A percentile compares a stretch with the other conserved stretches of the same genome.
phyloP scores from a whole-genome alignment of 495 filamentous ascomycete species.

The Cercophora scortea region DNA sequence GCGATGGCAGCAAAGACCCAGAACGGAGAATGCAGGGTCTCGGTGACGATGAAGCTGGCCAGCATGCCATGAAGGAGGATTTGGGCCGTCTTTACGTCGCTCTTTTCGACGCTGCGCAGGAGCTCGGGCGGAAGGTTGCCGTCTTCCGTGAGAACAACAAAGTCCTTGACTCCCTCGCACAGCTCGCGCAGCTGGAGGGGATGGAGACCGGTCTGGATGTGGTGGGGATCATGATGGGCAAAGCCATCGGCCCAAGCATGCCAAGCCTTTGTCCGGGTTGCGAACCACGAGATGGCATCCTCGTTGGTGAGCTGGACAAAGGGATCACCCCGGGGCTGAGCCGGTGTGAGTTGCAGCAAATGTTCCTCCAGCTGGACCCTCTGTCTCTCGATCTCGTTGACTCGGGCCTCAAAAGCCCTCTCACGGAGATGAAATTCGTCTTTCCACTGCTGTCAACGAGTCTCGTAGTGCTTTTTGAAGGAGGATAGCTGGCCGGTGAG shows the following conservation, averaged over 20 bases:
- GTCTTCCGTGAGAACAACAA: conserved; percentile 10
- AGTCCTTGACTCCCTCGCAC: conserved; percentile 9
- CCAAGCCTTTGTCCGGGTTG: not conserved
- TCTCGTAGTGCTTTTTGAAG: conserved; percentile 4
- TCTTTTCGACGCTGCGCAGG: not conserved
- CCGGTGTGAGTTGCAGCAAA: not conserved
- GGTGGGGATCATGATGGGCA: conserved; percentile 5
- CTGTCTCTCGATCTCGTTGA: conserved; percentile 7
- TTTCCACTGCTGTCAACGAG: conserved; percentile 5
- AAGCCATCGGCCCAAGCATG: conserved; percentile 5
- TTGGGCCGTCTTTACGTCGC: not conserved
- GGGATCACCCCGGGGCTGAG: not conserved
- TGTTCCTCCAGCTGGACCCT: conserved; percentile 6
- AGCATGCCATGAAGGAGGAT: conserved; percentile 15
- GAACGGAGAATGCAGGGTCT: conserved; percentile 8
- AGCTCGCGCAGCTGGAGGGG: conserved; percentile 11
- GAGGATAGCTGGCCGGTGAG: conserved; percentile 1
- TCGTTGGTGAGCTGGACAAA: not conserved
- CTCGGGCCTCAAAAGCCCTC: conserved; percentile 3
- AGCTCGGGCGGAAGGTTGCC: conserved; percentile 8
- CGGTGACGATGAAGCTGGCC: conserved; percentile 12
- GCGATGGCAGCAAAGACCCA: conserved; percentile 14
- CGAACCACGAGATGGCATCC: conserved; percentile 4
- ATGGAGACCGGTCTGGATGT: conserved; percentile 8
- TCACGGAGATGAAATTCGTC: conserved; percentile 7